These are phyloP conservation scores for Lachnellula subtilissima DNA, from an alignment of 2,329 filamentous ascomycete genomes.

Conservation along the genomic window DNA sequence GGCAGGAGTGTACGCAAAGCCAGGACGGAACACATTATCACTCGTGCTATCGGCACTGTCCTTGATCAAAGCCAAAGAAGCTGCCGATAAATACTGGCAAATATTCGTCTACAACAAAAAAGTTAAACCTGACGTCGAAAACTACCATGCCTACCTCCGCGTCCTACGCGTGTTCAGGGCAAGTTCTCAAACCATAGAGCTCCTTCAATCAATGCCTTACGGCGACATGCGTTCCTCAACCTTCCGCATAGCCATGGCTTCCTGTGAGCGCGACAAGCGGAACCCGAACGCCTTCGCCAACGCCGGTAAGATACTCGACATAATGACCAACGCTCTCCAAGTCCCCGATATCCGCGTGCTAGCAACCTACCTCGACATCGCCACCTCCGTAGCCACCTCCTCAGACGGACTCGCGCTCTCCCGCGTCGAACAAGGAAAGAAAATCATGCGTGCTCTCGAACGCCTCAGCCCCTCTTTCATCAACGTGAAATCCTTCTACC, in stretches of 20 bases:
- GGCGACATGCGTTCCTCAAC: conserved; percentile 44
- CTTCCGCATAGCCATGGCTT: conserved; percentile 68
- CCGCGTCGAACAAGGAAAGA: conserved; percentile 43
- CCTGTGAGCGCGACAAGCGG: conserved; percentile 70
- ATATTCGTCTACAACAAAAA: conserved; percentile 56
- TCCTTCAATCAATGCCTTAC: conserved; percentile 53
- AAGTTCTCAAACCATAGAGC: conserved; percentile 54
- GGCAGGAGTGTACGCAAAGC: conserved; percentile 36
- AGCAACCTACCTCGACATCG: conserved; percentile 52
- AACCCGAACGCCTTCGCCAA: conserved; percentile 65
- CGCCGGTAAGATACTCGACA: conserved; percentile 59
- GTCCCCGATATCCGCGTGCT: conserved; percentile 48
- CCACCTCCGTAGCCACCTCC: conserved; percentile 37
- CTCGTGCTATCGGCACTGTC: conserved; percentile 62
- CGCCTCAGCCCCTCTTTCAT: conserved; percentile 34
- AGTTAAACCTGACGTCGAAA: conserved; percentile 68
- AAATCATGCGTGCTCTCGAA: conserved; percentile 47
- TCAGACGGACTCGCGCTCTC: conserved; percentile 20
- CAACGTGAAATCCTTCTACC: conserved; percentile 25
- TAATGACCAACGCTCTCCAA: conserved; percentile 48
- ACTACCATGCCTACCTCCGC: conserved; percentile 64
- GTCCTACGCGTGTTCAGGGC: conserved; percentile 61
- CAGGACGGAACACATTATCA: conserved; percentile 58
- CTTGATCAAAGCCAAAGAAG: conserved; percentile 52
- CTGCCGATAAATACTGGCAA: conserved; percentile 76